These are phyloP conservation scores for Trametes sp. DNA, from an alignment of 1,284 basidiomycete species.

Conservation along the genomic window DNA sequence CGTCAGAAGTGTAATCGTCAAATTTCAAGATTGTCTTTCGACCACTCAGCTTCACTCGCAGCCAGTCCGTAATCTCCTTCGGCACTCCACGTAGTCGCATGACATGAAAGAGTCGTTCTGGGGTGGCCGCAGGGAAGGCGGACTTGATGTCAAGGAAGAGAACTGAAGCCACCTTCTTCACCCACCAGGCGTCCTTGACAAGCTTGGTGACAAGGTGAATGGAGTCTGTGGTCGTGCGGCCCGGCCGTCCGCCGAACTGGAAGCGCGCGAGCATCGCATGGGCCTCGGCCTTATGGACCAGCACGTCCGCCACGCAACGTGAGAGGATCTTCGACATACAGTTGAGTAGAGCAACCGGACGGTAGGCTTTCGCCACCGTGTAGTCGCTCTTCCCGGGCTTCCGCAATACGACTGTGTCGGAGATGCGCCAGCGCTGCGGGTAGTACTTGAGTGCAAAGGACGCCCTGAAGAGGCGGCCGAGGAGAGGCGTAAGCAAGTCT, in stretches of 20 bases:
- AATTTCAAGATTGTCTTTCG: neutral
- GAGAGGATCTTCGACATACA: constrained; percentile 43
- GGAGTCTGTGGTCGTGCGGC: constrained; percentile 43
- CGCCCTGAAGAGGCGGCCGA: constrained; percentile 42
- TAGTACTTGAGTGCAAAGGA: constrained; percentile 39
- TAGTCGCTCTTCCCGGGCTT: constrained; percentile 51
- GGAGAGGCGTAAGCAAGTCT: constrained; percentile 37
- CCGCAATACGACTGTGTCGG: constrained; percentile 44
- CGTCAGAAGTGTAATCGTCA: neutral
- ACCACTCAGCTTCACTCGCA: constrained; percentile 10
- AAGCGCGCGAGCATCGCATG: constrained; percentile 34
- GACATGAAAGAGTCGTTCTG: constrained; percentile 40
- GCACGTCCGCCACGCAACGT: constrained; percentile 30
- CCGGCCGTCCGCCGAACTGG: constrained; percentile 45
- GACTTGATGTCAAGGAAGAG: constrained; percentile 49
- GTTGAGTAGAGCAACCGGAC: constrained; percentile 47
- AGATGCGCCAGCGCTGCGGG: constrained; percentile 43
- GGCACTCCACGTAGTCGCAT: constrained; percentile 39
- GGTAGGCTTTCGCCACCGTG: constrained; percentile 40
- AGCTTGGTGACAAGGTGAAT: constrained; percentile 39
- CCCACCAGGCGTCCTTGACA: constrained; percentile 42
- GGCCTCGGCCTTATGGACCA: constrained; percentile 30
- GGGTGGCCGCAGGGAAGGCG: constrained; percentile 45
- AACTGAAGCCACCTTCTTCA: constrained; percentile 36
- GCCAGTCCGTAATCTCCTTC: constrained; percentile 30